These are phyloP conservation scores for Polysphondylium violaceum DNA, from an alignment of 78 protist species.

Conservation along the genomic window DNA sequence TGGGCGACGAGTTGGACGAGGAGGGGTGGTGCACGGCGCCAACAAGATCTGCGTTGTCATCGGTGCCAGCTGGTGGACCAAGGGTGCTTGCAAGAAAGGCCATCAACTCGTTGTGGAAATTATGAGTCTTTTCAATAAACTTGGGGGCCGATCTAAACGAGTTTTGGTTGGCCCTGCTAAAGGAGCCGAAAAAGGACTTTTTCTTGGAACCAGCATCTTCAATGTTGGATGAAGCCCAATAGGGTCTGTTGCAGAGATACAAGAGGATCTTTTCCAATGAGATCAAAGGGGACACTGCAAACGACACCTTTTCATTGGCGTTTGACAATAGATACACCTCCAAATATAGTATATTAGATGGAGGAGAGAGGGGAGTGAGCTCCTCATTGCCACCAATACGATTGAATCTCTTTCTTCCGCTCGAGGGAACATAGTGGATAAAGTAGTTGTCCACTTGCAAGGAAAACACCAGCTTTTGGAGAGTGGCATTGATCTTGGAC, in stretches of 20 bases:
- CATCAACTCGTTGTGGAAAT: constrained; percentile 51
- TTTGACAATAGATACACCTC: constrained; percentile 53
- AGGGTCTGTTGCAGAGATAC: constrained; percentile 72
- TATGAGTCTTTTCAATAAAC: constrained; percentile 55
- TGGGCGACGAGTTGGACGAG: neutral
- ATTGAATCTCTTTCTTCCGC: constrained; percentile 72
- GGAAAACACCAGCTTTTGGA: constrained; percentile 68
- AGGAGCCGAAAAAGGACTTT: constrained; percentile 83
- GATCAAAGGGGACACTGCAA: constrained; percentile 62
- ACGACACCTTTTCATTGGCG: constrained; percentile 69
- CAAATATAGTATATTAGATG: constrained; percentile 37
- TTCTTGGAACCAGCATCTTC: constrained; percentile 22
- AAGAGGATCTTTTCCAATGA: constrained; percentile 64
- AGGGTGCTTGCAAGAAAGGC: constrained; percentile 31
- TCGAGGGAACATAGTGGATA: constrained; percentile 75
- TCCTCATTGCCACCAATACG: constrained; percentile 77
- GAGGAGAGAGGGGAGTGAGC: constrained; percentile 70
- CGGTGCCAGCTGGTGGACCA: constrained; percentile 55
- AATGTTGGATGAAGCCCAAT: constrained; percentile 38
- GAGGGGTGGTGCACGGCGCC: neutral
- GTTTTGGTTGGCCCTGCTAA: constrained; percentile 59
- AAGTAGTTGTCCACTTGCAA: constrained; percentile 77
- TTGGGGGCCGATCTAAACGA: constrained; percentile 45
- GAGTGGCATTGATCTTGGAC: constrained; percentile 45
- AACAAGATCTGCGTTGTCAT: neutral